Conservation (phyloP, 768 basidiomycete genomes). For the Multifurca ochricompacta region DNA sequence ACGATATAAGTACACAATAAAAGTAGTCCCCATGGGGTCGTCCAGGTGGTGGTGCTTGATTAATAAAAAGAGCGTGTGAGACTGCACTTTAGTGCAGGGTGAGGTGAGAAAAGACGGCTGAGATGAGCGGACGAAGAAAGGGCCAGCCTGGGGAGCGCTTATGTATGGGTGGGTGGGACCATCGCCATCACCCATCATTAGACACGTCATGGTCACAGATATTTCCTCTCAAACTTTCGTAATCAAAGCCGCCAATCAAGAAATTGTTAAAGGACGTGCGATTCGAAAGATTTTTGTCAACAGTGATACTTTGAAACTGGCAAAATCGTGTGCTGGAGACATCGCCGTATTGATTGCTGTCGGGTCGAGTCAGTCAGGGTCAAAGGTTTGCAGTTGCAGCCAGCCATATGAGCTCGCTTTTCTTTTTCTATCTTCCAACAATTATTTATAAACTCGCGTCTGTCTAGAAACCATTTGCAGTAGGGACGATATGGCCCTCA, state of each 20-base stretch:
- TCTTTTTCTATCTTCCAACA: constrained; percentile 12
- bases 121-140: too few relatives aligned
- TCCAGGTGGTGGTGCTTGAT: background rate
- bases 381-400: constrained; percentile 1
- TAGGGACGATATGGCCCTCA: constrained; percentile 76
- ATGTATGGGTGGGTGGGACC: too few relatives aligned
- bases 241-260: background rate
- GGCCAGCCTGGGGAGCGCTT: background rate
- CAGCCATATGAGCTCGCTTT: constrained; percentile 4
- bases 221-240: constrained; percentile 9
- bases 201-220: background rate
- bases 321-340: constrained; percentile 64
- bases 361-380: constrained; percentile 1
- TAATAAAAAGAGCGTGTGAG: constrained; percentile 2
- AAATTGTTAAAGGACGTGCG: constrained; percentile 32
- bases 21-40: background rate
- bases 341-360: constrained; percentile 46
- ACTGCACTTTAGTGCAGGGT: background rate
- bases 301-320: constrained; percentile 49
- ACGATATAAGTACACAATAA: background rate
- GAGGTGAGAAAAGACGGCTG: background rate
- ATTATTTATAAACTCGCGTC: constrained; percentile 9
- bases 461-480: constrained; percentile 43
- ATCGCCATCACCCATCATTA: too few relatives aligned
- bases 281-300: constrained; percentile 58